phyloP scores from a whole-genome alignment of 2,329 filamentous ascomycete genomes.

The Cercospora janseana region DNA sequence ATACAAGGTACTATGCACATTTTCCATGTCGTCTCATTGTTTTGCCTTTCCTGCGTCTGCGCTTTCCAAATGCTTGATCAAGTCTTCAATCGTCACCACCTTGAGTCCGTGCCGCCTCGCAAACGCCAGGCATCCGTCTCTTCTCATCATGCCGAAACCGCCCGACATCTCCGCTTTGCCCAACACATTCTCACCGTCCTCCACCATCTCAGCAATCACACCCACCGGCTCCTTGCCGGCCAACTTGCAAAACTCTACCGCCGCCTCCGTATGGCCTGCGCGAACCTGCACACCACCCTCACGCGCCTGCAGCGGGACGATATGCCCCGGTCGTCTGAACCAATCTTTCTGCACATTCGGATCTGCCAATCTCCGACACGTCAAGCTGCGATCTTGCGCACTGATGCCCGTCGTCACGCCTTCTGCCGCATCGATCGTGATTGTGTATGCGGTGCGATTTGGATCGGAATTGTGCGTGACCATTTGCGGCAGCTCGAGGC shows the following conservation, averaged over 20 bases:
- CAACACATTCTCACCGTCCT: conserved; percentile 71
- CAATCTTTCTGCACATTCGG: conserved; percentile 55
- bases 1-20: conserved; percentile 13
- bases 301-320: conserved; percentile 78
- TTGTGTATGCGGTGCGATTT: conserved; percentile 87
- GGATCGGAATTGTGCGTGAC: conserved; percentile 72
- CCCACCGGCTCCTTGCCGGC: conserved; percentile 74
- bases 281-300: conserved; percentile 78
- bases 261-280: conserved; percentile 88
- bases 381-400: conserved; percentile 80
- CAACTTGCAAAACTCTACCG: conserved; percentile 82
- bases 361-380: conserved; percentile 74
- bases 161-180: conserved; percentile 65
- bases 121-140: conserved; percentile 84
- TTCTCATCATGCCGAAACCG: conserved; percentile 81
- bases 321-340: conserved; percentile 83
- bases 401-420: conserved; percentile 84
- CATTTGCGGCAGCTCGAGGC: conserved; percentile 85
- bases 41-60: conserved; percentile 13
- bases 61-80: conserved; percentile 72
- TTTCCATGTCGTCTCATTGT: conserved; percentile 9
- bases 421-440: conserved; percentile 77
- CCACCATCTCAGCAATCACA: conserved; percentile 89
- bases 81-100: conserved; percentile 91
- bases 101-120: conserved; percentile 84